These are phyloP conservation scores for Blastocrithidia nonstop DNA, from an alignment of 208 protist species.

Conservation along the genomic window DNA sequence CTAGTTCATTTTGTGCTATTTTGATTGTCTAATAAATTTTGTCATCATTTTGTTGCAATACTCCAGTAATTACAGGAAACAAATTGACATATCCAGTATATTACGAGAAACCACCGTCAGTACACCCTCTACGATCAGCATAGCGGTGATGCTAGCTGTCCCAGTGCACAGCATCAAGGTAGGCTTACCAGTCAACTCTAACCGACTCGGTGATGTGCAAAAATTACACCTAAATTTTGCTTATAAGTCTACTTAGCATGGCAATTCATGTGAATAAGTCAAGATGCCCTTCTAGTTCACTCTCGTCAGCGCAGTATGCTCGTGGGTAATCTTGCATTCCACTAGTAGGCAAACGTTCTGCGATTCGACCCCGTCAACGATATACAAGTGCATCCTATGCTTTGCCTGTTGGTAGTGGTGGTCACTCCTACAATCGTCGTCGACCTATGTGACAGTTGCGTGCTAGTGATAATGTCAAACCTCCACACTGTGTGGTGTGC, in stretches of 20 bases:
- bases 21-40: conserved; percentile 19
- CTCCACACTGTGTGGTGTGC: conserved; percentile 54
- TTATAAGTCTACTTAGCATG: conserved; percentile 44
- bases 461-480: conserved; percentile 3
- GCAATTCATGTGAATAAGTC: conserved; percentile 75
- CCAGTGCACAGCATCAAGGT: conserved; percentile 65
- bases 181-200: conserved; percentile 41
- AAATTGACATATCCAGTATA: conserved; percentile 70
- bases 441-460: conserved; percentile 13
- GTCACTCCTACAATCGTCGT: conserved; percentile 33
- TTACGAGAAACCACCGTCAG: conserved; percentile 24
- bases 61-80: conserved; percentile 47
- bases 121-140: conserved; percentile 50
- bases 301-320: conserved; percentile 25
- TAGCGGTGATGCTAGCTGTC: conserved; percentile 31
- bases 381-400: conserved; percentile 40
- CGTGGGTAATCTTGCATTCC: conserved; percentile 79
- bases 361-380: conserved; percentile 64
- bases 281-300: conserved; percentile 50
- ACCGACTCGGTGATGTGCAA: conserved; percentile 36
- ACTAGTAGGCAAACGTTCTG: conserved; percentile 28
- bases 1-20: conserved; percentile 29
- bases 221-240: conserved; percentile 24
- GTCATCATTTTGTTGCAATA: conserved; percentile 20
- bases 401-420: conserved; percentile 8